A percentile compares a stretch with the other conserved stretches of the same genome.
phyloP scores from a whole-genome alignment of 2,329 filamentous ascomycete species.

The Epichloe gansuensis region DNA sequence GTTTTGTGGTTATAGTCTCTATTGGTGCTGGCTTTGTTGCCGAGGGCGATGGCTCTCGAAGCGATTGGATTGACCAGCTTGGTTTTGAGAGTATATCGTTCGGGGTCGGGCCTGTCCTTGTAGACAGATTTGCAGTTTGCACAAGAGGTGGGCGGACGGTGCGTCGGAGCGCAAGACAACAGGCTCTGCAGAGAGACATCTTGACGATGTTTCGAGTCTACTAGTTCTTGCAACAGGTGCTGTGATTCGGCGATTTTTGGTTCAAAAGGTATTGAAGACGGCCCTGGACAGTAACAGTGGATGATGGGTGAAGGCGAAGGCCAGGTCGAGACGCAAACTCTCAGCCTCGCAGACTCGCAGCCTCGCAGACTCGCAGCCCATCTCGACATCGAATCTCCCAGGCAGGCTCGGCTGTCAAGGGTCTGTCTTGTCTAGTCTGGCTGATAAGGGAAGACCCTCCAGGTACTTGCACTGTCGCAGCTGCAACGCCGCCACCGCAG shows the following conservation, averaged over 20 bases:
- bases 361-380: too few relatives aligned
- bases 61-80: slow-evolving; percentile 71
- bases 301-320: too few relatives aligned
- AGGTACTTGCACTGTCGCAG: too few relatives aligned
- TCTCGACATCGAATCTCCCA: too few relatives aligned
- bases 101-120: slow-evolving; percentile 9
- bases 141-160: slow-evolving; percentile 5
- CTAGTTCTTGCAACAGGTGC: too few relatives aligned
- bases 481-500: not conserved
- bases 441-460: too few relatives aligned
- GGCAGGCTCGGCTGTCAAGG: not conserved
- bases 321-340: too few relatives aligned
- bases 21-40: slow-evolving; percentile 11
- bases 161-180: slow-evolving; percentile 17
- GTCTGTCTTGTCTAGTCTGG: not conserved
- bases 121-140: slow-evolving; percentile 5
- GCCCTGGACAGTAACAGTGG: too few relatives aligned
- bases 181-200: slow-evolving; percentile 21
- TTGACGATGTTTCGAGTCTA: not conserved
- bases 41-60: slow-evolving; percentile 24
- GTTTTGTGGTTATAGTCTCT: slow-evolving; percentile 46
- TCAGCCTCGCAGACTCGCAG: too few relatives aligned
- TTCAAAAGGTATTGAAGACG: too few relatives aligned
- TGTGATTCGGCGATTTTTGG: too few relatives aligned
- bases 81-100: slow-evolving; percentile 53